Base-by-base conservation (phyloP, 2,329 filamentous ascomycete species). In the Scytalidium lignicola region DNA sequence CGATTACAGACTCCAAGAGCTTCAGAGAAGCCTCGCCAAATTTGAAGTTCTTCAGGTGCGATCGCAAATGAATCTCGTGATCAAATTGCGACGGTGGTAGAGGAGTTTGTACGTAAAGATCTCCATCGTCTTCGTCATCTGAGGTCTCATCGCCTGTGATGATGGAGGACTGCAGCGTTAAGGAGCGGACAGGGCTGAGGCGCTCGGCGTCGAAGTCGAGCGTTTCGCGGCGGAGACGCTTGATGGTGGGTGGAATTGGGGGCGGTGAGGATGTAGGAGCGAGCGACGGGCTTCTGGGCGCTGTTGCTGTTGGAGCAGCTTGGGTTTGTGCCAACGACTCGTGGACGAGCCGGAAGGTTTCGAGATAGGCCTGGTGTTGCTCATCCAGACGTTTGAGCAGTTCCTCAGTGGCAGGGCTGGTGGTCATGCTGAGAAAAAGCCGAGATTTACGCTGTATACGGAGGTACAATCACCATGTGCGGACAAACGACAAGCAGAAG, bases 1-100 rank as follows among this genome's bases (percentile, higher is more conserved):
- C 52, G 12, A 60, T 51, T 23, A 74, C 57, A 15, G 62, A 57
- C n/a, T 66, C 62, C 18, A 76, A 54, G 18, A 75, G 67, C 29
- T 63, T 64, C 47, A 63, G 60, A 15, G 69, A 68, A 53, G 67
- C 62, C 40, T 69, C 60, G 42, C 67, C 65, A 67, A 72, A 75
- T 18, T 62, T 52, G 51, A 74, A 68, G 15, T 55, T 67, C 52
- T 64, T 69, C 39, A 76, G 54, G 56, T 77, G 73, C 7, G 69
- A 59, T 18, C 71, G 65, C 17, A 77, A 55, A 53, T 70, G 65
- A n/a, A n/a, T n/a, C 47, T 73, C 70, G 45, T 73, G 67, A 41
- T 71, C 65, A 51, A 69, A 71, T 3, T 59, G 65, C 39, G 67
- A 66, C 0, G 64, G 51, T 2, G 67, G 64, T 18, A 76, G 56